Evolutionary conservation across 2,329 filamentous ascomycete genomes (phyloP).

Genomic region (Canariomyces notabilis): DNA sequence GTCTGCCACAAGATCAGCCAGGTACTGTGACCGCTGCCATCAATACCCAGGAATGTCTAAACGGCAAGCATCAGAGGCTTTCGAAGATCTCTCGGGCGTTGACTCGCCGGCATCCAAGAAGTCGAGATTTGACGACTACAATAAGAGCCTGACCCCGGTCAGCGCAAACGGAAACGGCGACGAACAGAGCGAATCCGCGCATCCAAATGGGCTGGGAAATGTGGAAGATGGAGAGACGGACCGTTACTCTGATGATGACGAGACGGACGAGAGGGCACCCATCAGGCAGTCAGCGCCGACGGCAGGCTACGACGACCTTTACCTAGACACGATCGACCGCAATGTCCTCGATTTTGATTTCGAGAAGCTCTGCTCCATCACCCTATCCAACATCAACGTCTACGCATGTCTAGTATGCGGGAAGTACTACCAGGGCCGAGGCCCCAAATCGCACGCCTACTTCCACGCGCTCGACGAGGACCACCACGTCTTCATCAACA

Average conservation of each 20-base stretch:
- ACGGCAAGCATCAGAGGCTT: conserved; percentile 55
- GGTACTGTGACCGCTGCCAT: not conserved
- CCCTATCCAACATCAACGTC: conserved; percentile 95
- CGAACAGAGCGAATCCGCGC: conserved; percentile 13
- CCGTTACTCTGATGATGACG: conserved; percentile 30
- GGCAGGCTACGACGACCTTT: conserved; percentile 89
- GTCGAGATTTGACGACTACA: conserved; percentile 46
- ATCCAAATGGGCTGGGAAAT: conserved; percentile 22
- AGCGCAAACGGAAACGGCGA: conserved; percentile 24
- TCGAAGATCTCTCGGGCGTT: conserved; percentile 51
- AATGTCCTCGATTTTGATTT: conserved; percentile 96
- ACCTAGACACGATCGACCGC: conserved; percentile 94
- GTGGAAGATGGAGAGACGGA: conserved; percentile 24
- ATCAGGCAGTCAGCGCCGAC: conserved; percentile 71
- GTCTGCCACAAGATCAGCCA: not conserved
- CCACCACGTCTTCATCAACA: conserved; percentile 98
- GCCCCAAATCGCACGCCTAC: conserved; percentile 92
- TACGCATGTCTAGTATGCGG: conserved; percentile 97
- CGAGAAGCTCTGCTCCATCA: conserved; percentile 95
- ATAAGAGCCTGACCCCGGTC: conserved; percentile 27
- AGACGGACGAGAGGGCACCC: conserved; percentile 40
- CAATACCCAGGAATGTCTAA: conserved; percentile 34
- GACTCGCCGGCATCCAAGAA: conserved; percentile 57
- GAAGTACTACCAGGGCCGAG: conserved; percentile 94
- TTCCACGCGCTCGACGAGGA: conserved; percentile 93